phyloP scores from a whole-genome alignment of 441 rosid species.

The Mallotus japonicus region DNA sequence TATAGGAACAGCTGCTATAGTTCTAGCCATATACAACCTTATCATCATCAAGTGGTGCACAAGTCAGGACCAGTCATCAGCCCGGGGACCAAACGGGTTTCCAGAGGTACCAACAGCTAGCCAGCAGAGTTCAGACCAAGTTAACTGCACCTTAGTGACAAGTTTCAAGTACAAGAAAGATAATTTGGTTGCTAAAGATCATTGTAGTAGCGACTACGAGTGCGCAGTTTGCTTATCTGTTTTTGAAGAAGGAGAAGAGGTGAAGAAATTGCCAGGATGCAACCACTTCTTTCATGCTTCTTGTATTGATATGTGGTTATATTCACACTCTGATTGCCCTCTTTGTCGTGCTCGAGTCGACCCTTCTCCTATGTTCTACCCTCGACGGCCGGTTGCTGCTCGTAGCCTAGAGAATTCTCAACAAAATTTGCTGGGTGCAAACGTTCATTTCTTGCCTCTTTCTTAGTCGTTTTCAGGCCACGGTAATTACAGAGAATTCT shows the following conservation, averaged over 20 bases:
- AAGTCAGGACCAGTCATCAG: background rate
- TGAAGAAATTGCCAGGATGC: slow-evolving; percentile 66
- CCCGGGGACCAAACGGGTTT: slow-evolving; percentile 17
- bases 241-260: slow-evolving; percentile 68
- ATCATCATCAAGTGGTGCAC: slow-evolving; percentile 47
- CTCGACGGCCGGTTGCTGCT: background rate
- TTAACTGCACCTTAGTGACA: slow-evolving; percentile 20
- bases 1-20: slow-evolving; percentile 42
- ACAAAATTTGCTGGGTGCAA: slow-evolving; percentile 25
- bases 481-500: no score
- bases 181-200: slow-evolving; percentile 10
- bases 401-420: slow-evolving; percentile 26
- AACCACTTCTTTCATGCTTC: slow-evolving; percentile 65
- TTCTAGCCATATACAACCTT: slow-evolving; percentile 41
- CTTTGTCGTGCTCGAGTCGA: slow-evolving; percentile 65
- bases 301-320: slow-evolving; percentile 87
- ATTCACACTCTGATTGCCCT: slow-evolving; percentile 76
- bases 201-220: slow-evolving; percentile 35
- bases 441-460: slow-evolving; percentile 4
- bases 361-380: background rate
- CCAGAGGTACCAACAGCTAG: slow-evolving; percentile 21
- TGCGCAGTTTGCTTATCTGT: slow-evolving; percentile 72
- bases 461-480: background rate
- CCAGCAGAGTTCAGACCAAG: slow-evolving; percentile 23
- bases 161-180: slow-evolving; percentile 50